Percentiles rank a stretch among this genome's conserved stretches.
Evolutionary conservation across 2,329 filamentous ascomycete species (phyloP).

Genomic region (Colletotrichum tamarilloi): DNA sequence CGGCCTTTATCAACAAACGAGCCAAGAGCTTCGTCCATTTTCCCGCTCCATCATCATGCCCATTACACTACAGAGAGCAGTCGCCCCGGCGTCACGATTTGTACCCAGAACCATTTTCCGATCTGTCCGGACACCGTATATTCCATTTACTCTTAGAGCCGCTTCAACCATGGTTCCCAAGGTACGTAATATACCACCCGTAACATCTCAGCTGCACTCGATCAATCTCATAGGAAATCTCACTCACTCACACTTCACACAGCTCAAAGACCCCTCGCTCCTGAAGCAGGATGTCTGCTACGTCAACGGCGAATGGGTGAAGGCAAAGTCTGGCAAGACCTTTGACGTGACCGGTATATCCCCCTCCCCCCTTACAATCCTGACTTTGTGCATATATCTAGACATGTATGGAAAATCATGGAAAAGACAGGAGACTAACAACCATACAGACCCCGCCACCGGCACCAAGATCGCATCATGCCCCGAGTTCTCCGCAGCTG

Average conservation of each 20-base stretch:
- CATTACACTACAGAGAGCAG: conserved; percentile 30
- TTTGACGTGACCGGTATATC: conserved; percentile 81
- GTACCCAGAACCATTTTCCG: conserved; percentile 22
- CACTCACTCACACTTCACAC: neutral
- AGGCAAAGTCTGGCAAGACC: conserved; percentile 86
- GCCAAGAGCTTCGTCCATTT: conserved; percentile 11
- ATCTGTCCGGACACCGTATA: conserved; percentile 15
- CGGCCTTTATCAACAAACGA: neutral
- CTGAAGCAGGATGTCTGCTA: conserved; percentile 86
- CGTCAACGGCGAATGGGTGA: conserved; percentile 93
- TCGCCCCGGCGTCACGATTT: conserved; percentile 31
- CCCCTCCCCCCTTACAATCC: neutral
- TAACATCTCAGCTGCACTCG: neutral
- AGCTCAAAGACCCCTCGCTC: conserved; percentile 84
- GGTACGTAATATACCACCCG: conserved; percentile 47
- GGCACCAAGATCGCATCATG: conserved; percentile 83
- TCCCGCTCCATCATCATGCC: conserved; percentile 26
- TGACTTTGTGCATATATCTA: neutral
- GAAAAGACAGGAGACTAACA: neutral
- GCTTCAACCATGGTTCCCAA: conserved; percentile 61
- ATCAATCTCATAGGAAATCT: neutral
- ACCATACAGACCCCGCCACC: conserved; percentile 78
- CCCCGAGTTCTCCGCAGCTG: conserved; percentile 83
- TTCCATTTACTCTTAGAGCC: conserved; percentile 44
- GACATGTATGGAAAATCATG: no score